These are phyloP conservation scores for Bothriochloa decipiens DNA, from an alignment of 176 grass and related monocot species.

Conservation along the genomic window DNA sequence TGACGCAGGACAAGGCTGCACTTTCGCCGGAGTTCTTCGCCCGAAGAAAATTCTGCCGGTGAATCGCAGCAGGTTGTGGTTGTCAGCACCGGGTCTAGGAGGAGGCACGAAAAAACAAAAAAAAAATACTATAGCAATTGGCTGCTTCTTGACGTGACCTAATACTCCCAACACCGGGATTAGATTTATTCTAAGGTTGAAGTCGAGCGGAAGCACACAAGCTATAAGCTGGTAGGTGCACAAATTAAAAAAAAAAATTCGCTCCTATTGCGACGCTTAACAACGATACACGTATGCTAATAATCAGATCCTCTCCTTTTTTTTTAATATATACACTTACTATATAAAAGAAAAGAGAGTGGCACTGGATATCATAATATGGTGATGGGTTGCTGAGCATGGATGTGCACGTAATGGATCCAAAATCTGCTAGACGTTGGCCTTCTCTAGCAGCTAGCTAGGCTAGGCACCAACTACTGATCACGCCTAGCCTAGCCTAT, in stretches of 20 bases:
- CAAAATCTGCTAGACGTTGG: constrained; percentile 19
- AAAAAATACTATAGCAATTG: not conserved
- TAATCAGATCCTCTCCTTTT: not conserved
- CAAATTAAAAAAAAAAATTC: not conserved
- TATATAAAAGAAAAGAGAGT: not conserved
- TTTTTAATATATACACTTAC: not conserved
- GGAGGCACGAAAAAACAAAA: not conserved
- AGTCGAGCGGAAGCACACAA: constrained; percentile 19
- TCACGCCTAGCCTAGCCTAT: not conserved
- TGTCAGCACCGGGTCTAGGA: constrained; percentile 27
- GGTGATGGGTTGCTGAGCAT: not conserved
- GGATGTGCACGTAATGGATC: constrained; percentile 15
- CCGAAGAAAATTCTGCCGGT: constrained; percentile 29
- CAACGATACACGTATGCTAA: constrained; percentile 4
- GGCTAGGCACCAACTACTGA: constrained; percentile 1
- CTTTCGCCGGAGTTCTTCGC: constrained; percentile 42
- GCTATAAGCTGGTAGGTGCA: not conserved
- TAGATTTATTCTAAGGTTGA: constrained; percentile 27
- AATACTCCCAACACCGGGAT: constrained; percentile 28
- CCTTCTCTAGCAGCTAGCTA: not conserved
- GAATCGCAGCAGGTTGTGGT: constrained; percentile 8
- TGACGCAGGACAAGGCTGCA: constrained; percentile 32
- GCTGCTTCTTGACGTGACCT: constrained; percentile 38
- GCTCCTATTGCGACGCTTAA: not conserved
- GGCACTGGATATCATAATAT: no score